Conservation (phyloP, 805 yeast genomes). For the Candida silvicultrix region DNA sequence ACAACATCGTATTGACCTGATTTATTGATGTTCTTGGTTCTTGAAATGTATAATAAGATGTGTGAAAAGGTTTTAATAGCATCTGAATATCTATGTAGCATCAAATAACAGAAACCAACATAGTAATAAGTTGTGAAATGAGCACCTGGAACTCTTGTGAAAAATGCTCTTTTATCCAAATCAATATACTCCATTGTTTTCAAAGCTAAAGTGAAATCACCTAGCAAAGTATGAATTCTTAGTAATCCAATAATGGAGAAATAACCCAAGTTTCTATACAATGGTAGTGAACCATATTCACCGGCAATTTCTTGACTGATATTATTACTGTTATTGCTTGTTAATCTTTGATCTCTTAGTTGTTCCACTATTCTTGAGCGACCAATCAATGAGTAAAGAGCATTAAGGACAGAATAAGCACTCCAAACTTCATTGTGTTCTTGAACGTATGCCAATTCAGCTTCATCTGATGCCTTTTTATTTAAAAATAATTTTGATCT, state of each 20-base stretch:
- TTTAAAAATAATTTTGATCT: slow-evolving; percentile 30
- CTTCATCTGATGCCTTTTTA: slow-evolving; percentile 20
- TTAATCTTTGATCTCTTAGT: slow-evolving; percentile 25
- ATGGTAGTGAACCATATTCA: slow-evolving; percentile 34
- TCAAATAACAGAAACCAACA: slow-evolving; percentile 44
- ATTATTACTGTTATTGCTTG: slow-evolving; percentile 4
- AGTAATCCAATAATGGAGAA: slow-evolving; percentile 41
- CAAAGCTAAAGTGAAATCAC: slow-evolving; percentile 43
- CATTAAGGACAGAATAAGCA: slow-evolving; percentile 41
- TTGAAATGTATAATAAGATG: slow-evolving; percentile 37
- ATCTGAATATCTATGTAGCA: slow-evolving; percentile 44
- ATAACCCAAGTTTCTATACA: slow-evolving; percentile 41
- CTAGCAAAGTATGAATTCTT: slow-evolving; percentile 42
- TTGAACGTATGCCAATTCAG: slow-evolving; percentile 31
- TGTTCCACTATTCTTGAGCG: slow-evolving; percentile 35
- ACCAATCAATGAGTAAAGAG: slow-evolving; percentile 38
- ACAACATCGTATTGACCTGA: slow-evolving; percentile 40
- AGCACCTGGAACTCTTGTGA: slow-evolving; percentile 40
- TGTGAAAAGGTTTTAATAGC: slow-evolving; percentile 44
- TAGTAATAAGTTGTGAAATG: slow-evolving; percentile 47
- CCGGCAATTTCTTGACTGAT: slow-evolving; percentile 29
- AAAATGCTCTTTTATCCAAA: slow-evolving; percentile 39
- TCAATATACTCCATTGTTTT: slow-evolving; percentile 42
- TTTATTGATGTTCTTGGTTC: slow-evolving; percentile 36
- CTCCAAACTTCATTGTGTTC: slow-evolving; percentile 38